Percentiles rank a stretch among this genome's conserved stretches.
Evolutionary conservation across 495 filamentous ascomycete genomes (phyloP).

Genomic region (Aspergillus taichungensis): DNA sequence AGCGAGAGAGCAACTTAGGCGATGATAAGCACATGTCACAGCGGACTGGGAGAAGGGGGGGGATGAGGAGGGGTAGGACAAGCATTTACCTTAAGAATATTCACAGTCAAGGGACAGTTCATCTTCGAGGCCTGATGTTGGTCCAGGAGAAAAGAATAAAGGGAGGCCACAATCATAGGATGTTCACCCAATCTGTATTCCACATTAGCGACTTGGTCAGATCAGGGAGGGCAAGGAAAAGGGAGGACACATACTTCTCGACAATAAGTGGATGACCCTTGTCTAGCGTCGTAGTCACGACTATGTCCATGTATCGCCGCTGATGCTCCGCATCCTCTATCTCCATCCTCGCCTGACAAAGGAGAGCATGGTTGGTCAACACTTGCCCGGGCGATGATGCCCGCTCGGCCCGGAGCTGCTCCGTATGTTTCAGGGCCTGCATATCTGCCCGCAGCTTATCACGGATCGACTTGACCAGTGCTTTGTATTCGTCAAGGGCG

Average conservation of each 20-base stretch:
- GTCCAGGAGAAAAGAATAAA: slow-evolving; percentile 57
- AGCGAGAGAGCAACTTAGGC: slow-evolving; percentile 49
- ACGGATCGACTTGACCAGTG: slow-evolving; percentile 52
- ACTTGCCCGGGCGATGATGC: too few species aligned
- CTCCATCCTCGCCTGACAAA: background rate
- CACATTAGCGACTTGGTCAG: too few species aligned
- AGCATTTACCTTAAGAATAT: slow-evolving; percentile 49
- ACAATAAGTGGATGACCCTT: slow-evolving; percentile 57
- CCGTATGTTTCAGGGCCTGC: slow-evolving; percentile 47
- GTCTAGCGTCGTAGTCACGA: slow-evolving; percentile 49
- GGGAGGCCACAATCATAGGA: slow-evolving; percentile 43
- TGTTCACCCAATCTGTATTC: slow-evolving; percentile 46
- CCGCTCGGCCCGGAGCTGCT: slow-evolving; percentile 36
- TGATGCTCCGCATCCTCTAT: slow-evolving; percentile 14
- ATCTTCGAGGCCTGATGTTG: slow-evolving; percentile 58
- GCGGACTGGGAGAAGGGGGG: too few species aligned
- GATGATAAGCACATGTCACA: too few species aligned
- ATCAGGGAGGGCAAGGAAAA: slow-evolving; percentile 8
- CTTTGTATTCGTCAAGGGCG: slow-evolving; percentile 49
- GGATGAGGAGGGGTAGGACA: background rate
- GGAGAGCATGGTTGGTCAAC: slow-evolving; percentile 34
- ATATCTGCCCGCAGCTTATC: slow-evolving; percentile 54
- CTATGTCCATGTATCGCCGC: slow-evolving; percentile 49
- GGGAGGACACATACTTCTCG: slow-evolving; percentile 47
- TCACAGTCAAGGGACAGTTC: slow-evolving; percentile 51